Evolutionary conservation across 2,329 filamentous ascomycete species (phyloP).

Genomic region (Fusarium veterinarium): DNA sequence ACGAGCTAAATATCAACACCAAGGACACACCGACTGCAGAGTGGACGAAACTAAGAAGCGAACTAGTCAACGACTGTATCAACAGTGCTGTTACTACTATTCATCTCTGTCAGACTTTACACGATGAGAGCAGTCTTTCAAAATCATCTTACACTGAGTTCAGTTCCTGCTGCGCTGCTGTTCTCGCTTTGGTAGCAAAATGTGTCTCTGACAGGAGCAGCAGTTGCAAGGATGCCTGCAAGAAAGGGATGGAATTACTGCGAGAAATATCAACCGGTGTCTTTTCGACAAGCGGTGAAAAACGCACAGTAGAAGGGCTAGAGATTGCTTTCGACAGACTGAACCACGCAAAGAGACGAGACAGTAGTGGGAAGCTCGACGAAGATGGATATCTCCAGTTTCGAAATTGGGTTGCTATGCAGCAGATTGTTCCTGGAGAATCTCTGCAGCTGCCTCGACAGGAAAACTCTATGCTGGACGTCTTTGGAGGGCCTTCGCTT

Average conservation of each 20-base stretch:
- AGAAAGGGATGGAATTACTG: conserved; percentile 25
- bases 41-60: conserved; percentile 10
- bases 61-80: conserved; percentile 25
- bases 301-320: conserved; percentile 18
- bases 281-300: conserved; percentile 28
- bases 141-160: conserved; percentile 39
- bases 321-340: conserved; percentile 18
- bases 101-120: conserved; percentile 31
- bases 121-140: conserved; percentile 24
- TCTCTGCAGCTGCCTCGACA: conserved; percentile 8
- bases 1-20: neutral
- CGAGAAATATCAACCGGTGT: conserved; percentile 21
- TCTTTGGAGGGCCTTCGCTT: neutral
- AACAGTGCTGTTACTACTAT: conserved; percentile 24
- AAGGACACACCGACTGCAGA: neutral
- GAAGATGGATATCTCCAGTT: conserved; percentile 36
- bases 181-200: conserved; percentile 25
- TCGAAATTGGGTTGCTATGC: conserved; percentile 36
- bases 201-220: conserved; percentile 14
- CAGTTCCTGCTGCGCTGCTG: conserved; percentile 35
- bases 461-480: neutral
- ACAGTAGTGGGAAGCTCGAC: neutral
- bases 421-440: conserved; percentile 31
- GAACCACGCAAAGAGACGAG: neutral
- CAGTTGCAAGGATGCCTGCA: neutral